Conservation (phyloP, 768 basidiomycete genomes). For the Vararia minispora region DNA sequence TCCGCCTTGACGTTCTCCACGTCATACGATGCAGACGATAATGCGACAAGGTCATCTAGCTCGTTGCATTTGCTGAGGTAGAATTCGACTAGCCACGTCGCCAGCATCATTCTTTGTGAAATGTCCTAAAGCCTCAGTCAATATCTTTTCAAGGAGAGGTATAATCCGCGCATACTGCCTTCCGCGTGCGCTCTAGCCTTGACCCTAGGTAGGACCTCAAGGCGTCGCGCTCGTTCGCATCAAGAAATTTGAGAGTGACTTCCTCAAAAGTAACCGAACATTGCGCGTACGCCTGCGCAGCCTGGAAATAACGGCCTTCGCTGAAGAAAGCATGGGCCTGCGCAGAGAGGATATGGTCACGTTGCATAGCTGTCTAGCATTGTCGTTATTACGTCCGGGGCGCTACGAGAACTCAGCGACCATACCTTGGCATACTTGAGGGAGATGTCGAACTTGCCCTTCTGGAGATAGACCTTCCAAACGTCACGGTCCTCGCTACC, state of each 20-base stretch:
- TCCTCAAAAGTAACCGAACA: constrained; percentile 85
- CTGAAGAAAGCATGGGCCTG: constrained; percentile 77
- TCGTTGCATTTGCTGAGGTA: constrained; percentile 96
- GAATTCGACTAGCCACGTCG: constrained; percentile 97
- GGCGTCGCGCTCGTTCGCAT: constrained; percentile 83
- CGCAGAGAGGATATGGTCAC: constrained; percentile 71
- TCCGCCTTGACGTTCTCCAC: constrained; percentile 79
- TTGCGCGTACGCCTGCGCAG: constrained; percentile 87
- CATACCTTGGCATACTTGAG: constrained; percentile 71
- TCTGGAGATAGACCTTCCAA: constrained; percentile 83
- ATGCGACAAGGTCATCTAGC: constrained; percentile 86
- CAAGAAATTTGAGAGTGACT: constrained; percentile 82
- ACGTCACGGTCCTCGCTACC: constrained; percentile 88
- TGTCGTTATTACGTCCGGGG: not conserved
- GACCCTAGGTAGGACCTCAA: constrained; percentile 84
- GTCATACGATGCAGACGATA: constrained; percentile 71
- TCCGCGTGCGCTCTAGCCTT: constrained; percentile 74
- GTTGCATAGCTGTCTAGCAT: constrained; percentile 69
- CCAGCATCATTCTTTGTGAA: constrained; percentile 94
- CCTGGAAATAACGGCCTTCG: constrained; percentile 75
- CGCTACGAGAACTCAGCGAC: not conserved
- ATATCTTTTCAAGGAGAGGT: not conserved
- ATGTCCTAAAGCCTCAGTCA: constrained; percentile 45
- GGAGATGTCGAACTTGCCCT: constrained; percentile 68
- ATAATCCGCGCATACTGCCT: constrained; percentile 42